Evolutionary conservation across 805 yeast genomes (phyloP), one percentile per base, ranked within the genome.

Genomic region (Scheffersomyces amazonensis): DNA sequence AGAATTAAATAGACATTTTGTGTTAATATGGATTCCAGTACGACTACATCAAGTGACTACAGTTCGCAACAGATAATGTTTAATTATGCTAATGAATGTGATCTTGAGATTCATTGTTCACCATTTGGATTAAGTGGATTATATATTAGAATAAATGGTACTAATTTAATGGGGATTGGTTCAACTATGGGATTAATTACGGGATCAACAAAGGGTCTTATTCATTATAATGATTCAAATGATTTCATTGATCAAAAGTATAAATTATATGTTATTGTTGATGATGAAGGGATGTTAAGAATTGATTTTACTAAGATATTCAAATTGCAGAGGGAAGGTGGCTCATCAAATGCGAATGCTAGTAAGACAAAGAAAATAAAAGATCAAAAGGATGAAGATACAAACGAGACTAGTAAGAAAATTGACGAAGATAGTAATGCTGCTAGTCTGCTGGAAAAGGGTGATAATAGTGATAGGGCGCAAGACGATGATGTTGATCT

Each of bases 161-260:
- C 76, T 0, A 71, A 73, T 34, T 59, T 74, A 6, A 71, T 75
- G 56, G 81, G 81, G 0, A 71, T 75, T 5, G 81, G 81, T 3
- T 69, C 76, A 8, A 74, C 80, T 13, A 73, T 75, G 79, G 80
- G 79, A 6, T 57, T 76, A 28, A 64, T 75, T n/a, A 73, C 79
- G 0, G 80, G 80, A 6, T 58, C 69, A 5, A 71, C 78, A 16
- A 64, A 60, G 21, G 81, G 81, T 1, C 57, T 57, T 36, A 60
- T 75, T 6, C 76, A 72, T 49, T 75, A 72, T 50, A 75, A 75
- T 48, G 69, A 71, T 42, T 47, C 68, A 24, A 67, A 66, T 27
- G 79, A 75, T 47, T 56, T 75, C 38, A 50, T 61, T 22, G 67
- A 71, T 46, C 67, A 67, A 38, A 73, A 74, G 43, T 75, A 71